phyloP scores from a whole-genome alignment of 805 yeast genomes.

The Starmera dryadoides region DNA sequence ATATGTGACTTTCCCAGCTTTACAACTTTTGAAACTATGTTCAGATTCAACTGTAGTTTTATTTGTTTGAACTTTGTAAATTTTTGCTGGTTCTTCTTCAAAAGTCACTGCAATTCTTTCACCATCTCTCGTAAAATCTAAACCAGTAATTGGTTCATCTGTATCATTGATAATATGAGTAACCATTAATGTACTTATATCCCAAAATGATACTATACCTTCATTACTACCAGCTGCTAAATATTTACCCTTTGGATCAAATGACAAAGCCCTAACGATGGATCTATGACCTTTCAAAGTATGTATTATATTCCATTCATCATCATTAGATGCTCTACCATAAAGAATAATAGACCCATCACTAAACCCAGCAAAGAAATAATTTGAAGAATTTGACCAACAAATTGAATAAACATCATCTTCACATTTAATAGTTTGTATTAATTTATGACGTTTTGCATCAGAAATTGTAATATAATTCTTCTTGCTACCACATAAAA shows the following conservation, averaged over 20 bases:
- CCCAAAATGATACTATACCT: conserved; percentile 49
- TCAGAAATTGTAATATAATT: conserved; percentile 30
- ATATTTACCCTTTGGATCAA: conserved; percentile 47
- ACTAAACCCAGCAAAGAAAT: conserved; percentile 39
- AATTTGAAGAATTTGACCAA: conserved; percentile 27
- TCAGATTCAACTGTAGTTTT: conserved; percentile 18
- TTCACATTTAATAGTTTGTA: conserved; percentile 18
- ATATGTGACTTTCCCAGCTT: conserved; percentile 12
- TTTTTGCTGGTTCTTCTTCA: conserved; percentile 32
- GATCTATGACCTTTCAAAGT: conserved; percentile 42
- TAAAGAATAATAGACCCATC: conserved; percentile 34
- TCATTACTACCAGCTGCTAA: conserved; percentile 51
- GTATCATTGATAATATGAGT: conserved; percentile 29
- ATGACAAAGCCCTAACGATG: conserved; percentile 35
- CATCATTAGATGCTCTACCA: conserved; percentile 4
- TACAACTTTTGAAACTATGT: conserved; percentile 10
- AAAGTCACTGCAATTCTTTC: conserved; percentile 35
- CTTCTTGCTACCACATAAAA: conserved; percentile 36
- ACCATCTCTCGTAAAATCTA: conserved; percentile 40
- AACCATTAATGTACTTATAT: conserved; percentile 30
- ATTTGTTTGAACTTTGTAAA: conserved; percentile 28
- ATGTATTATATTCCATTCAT: conserved; percentile 5
- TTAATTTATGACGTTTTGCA: conserved; percentile 21
- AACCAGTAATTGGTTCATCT: conserved; percentile 34
- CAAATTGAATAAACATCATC: conserved; percentile 22